Evolutionary conservation across 495 filamentous ascomycete genomes (phyloP), one percentile per base, ranked within the genome.

Genomic region (Penicillium coffeae): DNA sequence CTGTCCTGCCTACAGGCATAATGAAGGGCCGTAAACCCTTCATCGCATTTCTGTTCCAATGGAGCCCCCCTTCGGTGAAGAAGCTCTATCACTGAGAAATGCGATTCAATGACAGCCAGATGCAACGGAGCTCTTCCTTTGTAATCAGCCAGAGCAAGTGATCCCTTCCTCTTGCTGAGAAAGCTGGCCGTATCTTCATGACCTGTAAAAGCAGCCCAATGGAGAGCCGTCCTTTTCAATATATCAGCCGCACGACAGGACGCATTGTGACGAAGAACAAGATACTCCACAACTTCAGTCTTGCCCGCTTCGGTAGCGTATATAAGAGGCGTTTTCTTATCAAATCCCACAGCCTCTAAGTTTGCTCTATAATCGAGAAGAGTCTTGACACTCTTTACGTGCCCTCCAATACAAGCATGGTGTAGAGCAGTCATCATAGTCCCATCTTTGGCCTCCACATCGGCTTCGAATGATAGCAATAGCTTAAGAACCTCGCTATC

Each of bases 141-240:
- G 21, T 45, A 38, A 43, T 70, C 71, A 27, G 39, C 45, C 21
- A 48, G 54, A 16, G 54, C 55, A 2, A 74, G 49, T 2, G 52
- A 46, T 21, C 48, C 54, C 48, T 59, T 65, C 38, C 59, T 65
- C 20, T 60, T 52, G 32, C 63, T 54, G 14, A 74, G 61, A 2
- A 70, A 39, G 7, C 68, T 50, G 3, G 72, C 67, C 12, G 71
- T 54, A 21, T 74, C 63, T 15, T 63, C 56, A 45, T 76, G 73
- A 0, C 71, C 70, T 40, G 72, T 74, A 40, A 56, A 66, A 1
- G 65, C 59, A 34, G 71, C 74, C 71, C 69, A 73, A 35, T 76
- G 73, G 13, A 78, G 45, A 0, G 71, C 69, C 6, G 71, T 74
- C 70, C 70, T 75, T 1, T 62, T 64, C 12, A 54, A 60, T 36